Conservation (phyloP, 2,329 filamentous ascomycete species). For the Penicillium sp. region DNA sequence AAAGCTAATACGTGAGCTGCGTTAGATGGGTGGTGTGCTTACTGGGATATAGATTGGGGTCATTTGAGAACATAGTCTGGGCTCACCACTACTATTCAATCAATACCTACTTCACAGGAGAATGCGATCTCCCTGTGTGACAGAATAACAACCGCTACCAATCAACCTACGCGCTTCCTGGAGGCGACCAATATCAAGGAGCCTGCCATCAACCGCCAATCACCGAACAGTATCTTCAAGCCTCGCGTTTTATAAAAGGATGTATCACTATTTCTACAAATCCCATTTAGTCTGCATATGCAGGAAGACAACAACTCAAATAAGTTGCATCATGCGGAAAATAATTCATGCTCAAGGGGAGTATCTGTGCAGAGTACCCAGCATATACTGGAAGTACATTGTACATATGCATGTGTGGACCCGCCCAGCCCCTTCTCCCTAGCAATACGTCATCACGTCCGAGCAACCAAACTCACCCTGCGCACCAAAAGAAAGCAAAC, state of each 20-base stretch:
- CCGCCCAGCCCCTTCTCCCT: neutral
- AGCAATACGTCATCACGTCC: neutral
- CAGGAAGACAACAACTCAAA: neutral
- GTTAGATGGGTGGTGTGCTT: neutral
- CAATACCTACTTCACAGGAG: neutral
- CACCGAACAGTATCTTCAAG: neutral
- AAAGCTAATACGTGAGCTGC: neutral
- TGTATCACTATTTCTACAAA: neutral
- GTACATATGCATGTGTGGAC: too few species aligned
- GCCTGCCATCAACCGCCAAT: neutral
- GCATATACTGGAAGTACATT: too few species aligned
- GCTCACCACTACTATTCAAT: too few species aligned
- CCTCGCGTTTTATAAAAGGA: neutral
- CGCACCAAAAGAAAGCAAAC: neutral
- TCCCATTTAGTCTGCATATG: neutral
- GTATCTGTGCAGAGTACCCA: too few species aligned
- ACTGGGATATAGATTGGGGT: neutral
- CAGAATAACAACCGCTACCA: neutral
- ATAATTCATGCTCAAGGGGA: neutral
- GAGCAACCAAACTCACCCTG: neutral
- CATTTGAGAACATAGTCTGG: neutral
- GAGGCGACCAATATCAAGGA: neutral
- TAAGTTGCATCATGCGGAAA: neutral
- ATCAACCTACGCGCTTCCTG: neutral
- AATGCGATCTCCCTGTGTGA: neutral